Conservation (phyloP, 1,284 basidiomycete genomes). For the Malassezia sympodialis region DNA sequence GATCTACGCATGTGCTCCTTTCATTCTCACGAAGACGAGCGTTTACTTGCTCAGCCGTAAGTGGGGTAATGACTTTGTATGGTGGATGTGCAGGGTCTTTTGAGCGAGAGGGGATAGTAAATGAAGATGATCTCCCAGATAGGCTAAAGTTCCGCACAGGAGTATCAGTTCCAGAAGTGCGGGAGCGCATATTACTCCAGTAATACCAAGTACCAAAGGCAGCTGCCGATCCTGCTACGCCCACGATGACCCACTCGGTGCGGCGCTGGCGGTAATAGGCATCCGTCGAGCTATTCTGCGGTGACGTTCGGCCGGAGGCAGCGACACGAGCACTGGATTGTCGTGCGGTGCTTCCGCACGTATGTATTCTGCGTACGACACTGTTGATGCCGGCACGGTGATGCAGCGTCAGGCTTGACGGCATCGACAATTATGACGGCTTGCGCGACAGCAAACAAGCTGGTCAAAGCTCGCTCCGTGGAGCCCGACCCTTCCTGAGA, state of each 20-base stretch:
- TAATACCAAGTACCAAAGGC: constrained; percentile 45
- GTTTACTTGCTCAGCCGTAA: constrained; percentile 38
- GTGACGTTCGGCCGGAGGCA: background rate
- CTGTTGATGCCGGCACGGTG: background rate
- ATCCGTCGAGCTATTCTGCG: constrained; percentile 5
- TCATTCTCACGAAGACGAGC: constrained; percentile 35
- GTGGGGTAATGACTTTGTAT: constrained; percentile 38
- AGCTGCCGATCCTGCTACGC: constrained; percentile 38
- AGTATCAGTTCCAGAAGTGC: constrained; percentile 19
- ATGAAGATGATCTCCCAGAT: constrained; percentile 21
- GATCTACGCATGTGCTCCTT: constrained; percentile 34
- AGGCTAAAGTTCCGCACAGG: constrained; percentile 18
- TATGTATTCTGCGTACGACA: background rate
- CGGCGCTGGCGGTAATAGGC: constrained; percentile 32
- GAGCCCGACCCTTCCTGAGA: background rate
- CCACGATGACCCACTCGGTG: constrained; percentile 43
- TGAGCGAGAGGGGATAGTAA: constrained; percentile 34
- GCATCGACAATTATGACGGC: background rate
- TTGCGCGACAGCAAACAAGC: constrained; percentile 16
- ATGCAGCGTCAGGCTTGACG: background rate
- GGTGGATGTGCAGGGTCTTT: constrained; percentile 23
- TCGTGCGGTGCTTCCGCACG: background rate
- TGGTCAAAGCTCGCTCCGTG: constrained; percentile 9
- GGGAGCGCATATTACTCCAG: constrained; percentile 34
- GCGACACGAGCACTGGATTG: background rate